These are phyloP conservation scores for Dryas drummondii DNA, from an alignment of 306 rosid species.

Conservation along the genomic window DNA sequence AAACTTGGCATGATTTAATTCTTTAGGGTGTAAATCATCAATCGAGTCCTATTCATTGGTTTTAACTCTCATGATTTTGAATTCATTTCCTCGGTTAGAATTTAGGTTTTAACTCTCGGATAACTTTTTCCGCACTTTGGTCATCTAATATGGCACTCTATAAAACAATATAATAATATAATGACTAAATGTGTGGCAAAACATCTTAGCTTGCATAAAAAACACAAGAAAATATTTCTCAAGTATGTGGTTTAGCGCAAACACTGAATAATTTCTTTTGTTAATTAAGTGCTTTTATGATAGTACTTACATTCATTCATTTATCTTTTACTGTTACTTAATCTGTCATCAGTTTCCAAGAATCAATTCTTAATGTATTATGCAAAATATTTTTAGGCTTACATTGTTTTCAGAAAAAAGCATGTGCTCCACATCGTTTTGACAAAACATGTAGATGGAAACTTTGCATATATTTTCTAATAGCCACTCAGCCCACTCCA, in stretches of 20 bases:
- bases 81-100: too few species aligned
- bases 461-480: not conserved
- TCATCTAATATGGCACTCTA: not conserved
- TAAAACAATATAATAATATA: not conserved
- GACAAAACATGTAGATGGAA: not conserved
- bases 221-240: not conserved
- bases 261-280: not conserved
- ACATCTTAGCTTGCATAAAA: not conserved
- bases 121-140: not conserved
- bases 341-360: not conserved
- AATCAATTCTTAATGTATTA: not conserved
- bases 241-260: not conserved
- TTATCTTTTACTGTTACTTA: not conserved
- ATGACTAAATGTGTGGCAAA: not conserved
- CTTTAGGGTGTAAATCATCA: too few species aligned
- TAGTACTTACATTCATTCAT: not conserved
- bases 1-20: too few species aligned
- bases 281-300: not conserved
- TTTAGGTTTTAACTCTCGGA: too few species aligned
- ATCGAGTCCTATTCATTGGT: fast-evolving
- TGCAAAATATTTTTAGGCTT: not conserved
- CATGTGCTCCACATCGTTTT: not conserved
- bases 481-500: not conserved
- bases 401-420: conserved; percentile 5
- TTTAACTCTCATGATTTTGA: too few species aligned